These are phyloP conservation scores for Trametes villosa DNA, from an alignment of 768 basidiomycete genomes.

Conservation along the genomic window DNA sequence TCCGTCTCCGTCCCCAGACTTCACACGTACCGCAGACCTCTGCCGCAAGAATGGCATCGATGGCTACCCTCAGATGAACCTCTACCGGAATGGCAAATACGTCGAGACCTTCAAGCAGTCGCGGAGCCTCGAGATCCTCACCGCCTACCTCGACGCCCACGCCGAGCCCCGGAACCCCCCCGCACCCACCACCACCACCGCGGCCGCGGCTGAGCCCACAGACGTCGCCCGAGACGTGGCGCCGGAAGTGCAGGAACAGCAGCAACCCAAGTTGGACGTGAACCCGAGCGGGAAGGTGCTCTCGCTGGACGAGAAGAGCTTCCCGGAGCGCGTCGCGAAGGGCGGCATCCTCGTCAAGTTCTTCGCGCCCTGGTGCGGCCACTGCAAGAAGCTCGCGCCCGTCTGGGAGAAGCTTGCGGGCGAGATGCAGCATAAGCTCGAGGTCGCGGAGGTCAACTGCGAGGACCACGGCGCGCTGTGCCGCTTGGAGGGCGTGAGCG, in stretches of 20 bases:
- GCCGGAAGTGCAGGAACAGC: slow-evolving; percentile 29
- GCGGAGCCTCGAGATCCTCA: slow-evolving; percentile 58
- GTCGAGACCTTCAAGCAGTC: slow-evolving; percentile 58
- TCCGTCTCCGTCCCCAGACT: not conserved
- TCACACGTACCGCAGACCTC: slow-evolving; percentile 58
- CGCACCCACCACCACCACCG: slow-evolving; percentile 35
- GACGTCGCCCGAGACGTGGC: slow-evolving; percentile 34
- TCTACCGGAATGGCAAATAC: slow-evolving; percentile 70
- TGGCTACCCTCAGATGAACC: slow-evolving; percentile 76
- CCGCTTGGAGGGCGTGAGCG: slow-evolving; percentile 62
- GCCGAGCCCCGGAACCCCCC: slow-evolving; percentile 32
- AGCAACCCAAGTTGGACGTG: slow-evolving; percentile 19
- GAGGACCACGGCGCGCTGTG: slow-evolving; percentile 76
- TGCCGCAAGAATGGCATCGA: slow-evolving; percentile 70
- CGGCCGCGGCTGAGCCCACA: slow-evolving; percentile 36
- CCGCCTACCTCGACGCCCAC: slow-evolving; percentile 57
- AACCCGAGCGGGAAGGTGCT: slow-evolving; percentile 48
- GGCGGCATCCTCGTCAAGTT: slow-evolving; percentile 75
- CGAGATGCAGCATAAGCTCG: slow-evolving; percentile 69
- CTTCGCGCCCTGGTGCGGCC: slow-evolving; percentile 96
- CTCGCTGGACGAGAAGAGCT: slow-evolving; percentile 51
- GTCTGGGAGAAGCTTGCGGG: slow-evolving; percentile 77
- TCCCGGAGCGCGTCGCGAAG: slow-evolving; percentile 44
- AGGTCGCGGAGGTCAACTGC: slow-evolving; percentile 88
- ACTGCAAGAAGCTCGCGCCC: slow-evolving; percentile 94